Evolutionary conservation across 495 filamentous ascomycete species (phyloP).

Genomic region (Xylaria palmicola): DNA sequence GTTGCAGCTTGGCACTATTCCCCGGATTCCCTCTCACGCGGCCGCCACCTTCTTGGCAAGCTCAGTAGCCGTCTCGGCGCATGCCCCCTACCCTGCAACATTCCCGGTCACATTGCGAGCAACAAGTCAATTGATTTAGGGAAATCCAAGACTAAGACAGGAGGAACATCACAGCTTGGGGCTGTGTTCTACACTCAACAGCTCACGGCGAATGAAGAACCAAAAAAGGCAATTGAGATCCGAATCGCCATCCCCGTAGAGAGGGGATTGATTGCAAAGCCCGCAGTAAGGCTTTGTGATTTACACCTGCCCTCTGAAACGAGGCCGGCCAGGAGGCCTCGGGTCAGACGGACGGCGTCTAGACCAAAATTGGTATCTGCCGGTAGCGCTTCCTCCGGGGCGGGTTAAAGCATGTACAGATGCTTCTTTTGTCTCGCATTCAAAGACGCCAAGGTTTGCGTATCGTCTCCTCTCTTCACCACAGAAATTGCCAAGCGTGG

Average conservation of each 20-base stretch:
- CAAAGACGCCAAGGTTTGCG: slow-evolving; percentile 8
- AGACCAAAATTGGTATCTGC: slow-evolving; percentile 11
- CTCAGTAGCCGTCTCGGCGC: slow-evolving; percentile 12
- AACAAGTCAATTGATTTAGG: neutral
- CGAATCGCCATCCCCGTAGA: neutral
- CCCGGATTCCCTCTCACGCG: slow-evolving; percentile 3
- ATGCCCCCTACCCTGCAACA: neutral
- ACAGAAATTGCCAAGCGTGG: slow-evolving; percentile 24
- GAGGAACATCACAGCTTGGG: slow-evolving; percentile 11
- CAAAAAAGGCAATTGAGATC: neutral
- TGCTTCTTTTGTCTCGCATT: slow-evolving; percentile 9
- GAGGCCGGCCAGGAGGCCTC: slow-evolving; percentile 5
- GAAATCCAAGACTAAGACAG: slow-evolving; percentile 2
- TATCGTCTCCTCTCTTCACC: slow-evolving; percentile 2
- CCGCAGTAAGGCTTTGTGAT: neutral
- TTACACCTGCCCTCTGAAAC: neutral
- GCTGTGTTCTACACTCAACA: neutral
- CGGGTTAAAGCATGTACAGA: slow-evolving; percentile 5
- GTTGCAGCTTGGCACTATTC: slow-evolving; percentile 15
- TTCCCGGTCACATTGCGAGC: neutral
- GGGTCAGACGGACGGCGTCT: slow-evolving; percentile 14
- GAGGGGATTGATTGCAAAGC: neutral
- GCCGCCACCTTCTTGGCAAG: slow-evolving; percentile 14
- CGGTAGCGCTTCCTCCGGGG: slow-evolving; percentile 8
- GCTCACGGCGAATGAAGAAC: neutral